Base-by-base conservation (phyloP, 106 monocot species). In the Chionographis japonica region DNA sequence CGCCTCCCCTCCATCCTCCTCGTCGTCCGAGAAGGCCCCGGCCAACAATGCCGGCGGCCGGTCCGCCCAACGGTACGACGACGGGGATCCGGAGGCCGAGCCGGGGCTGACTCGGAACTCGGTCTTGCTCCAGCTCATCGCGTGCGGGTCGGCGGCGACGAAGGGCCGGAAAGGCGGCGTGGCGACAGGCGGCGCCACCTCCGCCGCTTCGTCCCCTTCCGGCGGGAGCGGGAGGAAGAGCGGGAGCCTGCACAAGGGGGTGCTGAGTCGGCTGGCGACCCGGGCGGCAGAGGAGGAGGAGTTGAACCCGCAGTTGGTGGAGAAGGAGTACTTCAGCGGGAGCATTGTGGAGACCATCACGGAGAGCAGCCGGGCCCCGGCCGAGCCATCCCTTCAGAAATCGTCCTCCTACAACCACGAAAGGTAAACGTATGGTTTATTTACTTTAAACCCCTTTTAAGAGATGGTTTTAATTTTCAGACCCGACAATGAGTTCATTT, bases 261-360 rank as follows among this genome's bases (percentile, higher is more conserved):
- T 74, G 13, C 58, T 80, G 40, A 77, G 75, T 40, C 77, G 88
- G 37, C 67, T 80, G 15, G 77, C 73, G 2, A 68, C 36, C 12
- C 65, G 67, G 56, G 56, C 40, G 35, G 66, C 62, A 50, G n/a
- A n/a, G 53, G 80, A 71, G 40, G 79, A 75, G 4, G 85, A 80
- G 66, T 57, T 72, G 20, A 70, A 70, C 60, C 72, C 64, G 1
- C 75, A 66, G 52, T 35, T 74, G 60, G 94, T 85, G 70, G 90
- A 94, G 17, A 94, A 94, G 83, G 87, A 90, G 76, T 90, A 94
- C 46, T 94, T 94, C 67, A 94, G 94, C 53, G 94, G 94, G 72
- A 94, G 94, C 78, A 88, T 94, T 36, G 84, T 94, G 57, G 94
- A 90, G 64, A 68, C 74, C 37, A 81, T 76, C 8, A 56, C 70